Evolutionary conservation across 352 stramenopile genomes (phyloP).

Genomic region (Phytopythium sindhum): DNA sequence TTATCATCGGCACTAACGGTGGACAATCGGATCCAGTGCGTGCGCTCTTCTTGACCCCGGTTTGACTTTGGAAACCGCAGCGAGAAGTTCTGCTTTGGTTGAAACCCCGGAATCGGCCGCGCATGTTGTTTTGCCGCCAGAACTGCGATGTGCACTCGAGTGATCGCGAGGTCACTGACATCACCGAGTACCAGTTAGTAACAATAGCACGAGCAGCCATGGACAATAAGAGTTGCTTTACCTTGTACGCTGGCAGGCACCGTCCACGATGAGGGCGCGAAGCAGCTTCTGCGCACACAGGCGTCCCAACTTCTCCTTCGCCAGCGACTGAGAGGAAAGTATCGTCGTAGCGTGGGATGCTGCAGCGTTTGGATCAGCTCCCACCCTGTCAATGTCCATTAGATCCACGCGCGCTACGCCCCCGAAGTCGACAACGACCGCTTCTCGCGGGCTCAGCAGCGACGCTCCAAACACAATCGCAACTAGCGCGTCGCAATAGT

Average conservation of each 20-base stretch:
- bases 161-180: conserved; percentile 36
- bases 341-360: not conserved
- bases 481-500: conserved; percentile 25
- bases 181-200: conserved; percentile 1
- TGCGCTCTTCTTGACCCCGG: conserved; percentile 5
- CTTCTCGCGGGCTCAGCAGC: conserved; percentile 48
- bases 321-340: not conserved
- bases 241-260: conserved; percentile 13
- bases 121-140: conserved; percentile 31
- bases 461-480: conserved; percentile 57
- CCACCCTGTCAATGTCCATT: not conserved
- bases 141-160: conserved; percentile 52
- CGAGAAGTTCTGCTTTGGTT: conserved; percentile 59
- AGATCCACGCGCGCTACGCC: not conserved
- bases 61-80: conserved; percentile 46
- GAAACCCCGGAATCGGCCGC: conserved; percentile 37
- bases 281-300: conserved; percentile 71
- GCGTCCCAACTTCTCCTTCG: conserved; percentile 28
- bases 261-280: conserved; percentile 36
- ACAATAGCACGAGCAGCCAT: not conserved
- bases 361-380: not conserved
- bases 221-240: not conserved
- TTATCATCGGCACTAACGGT: conserved; percentile 1
- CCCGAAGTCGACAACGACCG: conserved; percentile 47
- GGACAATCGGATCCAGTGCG: conserved; percentile 22